Conservation (phyloP, 306 rosid genomes). For the Cucumis hystrix region DNA sequence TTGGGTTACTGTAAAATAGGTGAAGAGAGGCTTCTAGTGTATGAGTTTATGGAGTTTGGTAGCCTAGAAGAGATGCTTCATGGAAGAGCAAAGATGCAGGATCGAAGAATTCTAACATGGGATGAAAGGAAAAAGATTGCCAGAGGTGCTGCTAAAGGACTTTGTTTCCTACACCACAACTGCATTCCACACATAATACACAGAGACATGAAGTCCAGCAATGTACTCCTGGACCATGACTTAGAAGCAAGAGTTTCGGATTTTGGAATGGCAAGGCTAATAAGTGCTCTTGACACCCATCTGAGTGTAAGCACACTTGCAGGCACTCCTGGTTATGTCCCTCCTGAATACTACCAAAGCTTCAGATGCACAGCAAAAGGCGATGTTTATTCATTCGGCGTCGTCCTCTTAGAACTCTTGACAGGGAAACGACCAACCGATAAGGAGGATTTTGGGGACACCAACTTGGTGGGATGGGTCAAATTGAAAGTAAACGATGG, state of each 20-base stretch:
- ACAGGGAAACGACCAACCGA: slow-evolving; percentile 88
- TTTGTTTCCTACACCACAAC: slow-evolving; percentile 90
- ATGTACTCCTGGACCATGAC: slow-evolving; percentile 75
- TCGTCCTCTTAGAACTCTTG: slow-evolving; percentile 69
- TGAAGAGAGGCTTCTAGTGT: slow-evolving; percentile 89
- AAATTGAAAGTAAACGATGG: slow-evolving; percentile 84
- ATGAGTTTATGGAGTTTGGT: slow-evolving; percentile 89
- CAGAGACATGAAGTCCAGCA: slow-evolving; percentile 97
- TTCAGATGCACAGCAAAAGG: slow-evolving; percentile 96
- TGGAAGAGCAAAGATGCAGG: slow-evolving; percentile 48
- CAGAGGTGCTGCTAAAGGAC: slow-evolving; percentile 94
- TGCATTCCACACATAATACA: slow-evolving; percentile 98
- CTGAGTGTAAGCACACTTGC: slow-evolving; percentile 95
- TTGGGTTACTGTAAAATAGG: slow-evolving; percentile 92
- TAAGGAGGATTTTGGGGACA: slow-evolving; percentile 90
- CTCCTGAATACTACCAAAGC: slow-evolving; percentile 96
- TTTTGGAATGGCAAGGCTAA: slow-evolving; percentile 96
- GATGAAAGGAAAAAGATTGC: slow-evolving; percentile 84
- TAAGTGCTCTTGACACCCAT: slow-evolving; percentile 94
- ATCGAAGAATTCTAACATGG: slow-evolving; percentile 58
- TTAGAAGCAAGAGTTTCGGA: slow-evolving; percentile 90
- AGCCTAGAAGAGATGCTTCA: slow-evolving; percentile 99
- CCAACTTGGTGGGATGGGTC: slow-evolving; percentile 92
- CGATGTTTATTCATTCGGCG: slow-evolving; percentile 89
- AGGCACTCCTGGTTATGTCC: slow-evolving; percentile 96